phyloP scores from a whole-genome alignment of 2,329 filamentous ascomycete genomes.

The Spiromastix sp. region DNA sequence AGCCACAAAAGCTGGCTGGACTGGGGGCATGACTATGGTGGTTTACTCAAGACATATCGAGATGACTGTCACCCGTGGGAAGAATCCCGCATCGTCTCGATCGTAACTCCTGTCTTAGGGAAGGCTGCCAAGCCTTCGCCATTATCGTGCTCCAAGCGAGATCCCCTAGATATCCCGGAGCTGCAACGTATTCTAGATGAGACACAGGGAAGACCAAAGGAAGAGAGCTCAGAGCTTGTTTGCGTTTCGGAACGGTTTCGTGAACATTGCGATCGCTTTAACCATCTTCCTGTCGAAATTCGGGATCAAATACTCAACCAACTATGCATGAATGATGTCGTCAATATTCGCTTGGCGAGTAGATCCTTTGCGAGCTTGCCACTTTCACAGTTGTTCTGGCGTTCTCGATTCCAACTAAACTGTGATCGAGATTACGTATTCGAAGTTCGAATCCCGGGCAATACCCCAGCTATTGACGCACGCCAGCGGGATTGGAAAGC shows the following conservation, averaged over 20 bases:
- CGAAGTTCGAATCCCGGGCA: constrained; percentile 8
- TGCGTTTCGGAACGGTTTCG: constrained; percentile 2
- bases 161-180: constrained; percentile 9
- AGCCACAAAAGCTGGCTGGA: constrained; percentile 8
- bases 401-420: constrained; percentile 12
- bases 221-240: not conserved
- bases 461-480: not conserved
- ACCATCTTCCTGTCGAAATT: constrained; percentile 11
- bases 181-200: constrained; percentile 6
- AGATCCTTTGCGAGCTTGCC: constrained; percentile 14
- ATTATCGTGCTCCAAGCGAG: constrained; percentile 4
- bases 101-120: constrained; percentile 2
- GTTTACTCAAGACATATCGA: constrained; percentile 7
- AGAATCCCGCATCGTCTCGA: constrained; percentile 7
- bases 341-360: constrained; percentile 10
- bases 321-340: constrained; percentile 9
- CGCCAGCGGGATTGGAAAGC: constrained; percentile 15
- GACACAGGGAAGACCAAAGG: constrained; percentile 1
- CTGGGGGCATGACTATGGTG: constrained; percentile 14
- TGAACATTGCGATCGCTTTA: constrained; percentile 10
- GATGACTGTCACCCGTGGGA: constrained; percentile 9
- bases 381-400: constrained; percentile 13
- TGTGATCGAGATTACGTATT: constrained; percentile 13
- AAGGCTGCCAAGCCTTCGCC: constrained; percentile 6
- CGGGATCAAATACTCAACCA: constrained; percentile 12